A percentile compares a stretch with the other conserved stretches of the same genome.
Conservation (phyloP, 495 filamentous ascomycete genomes). For the Penicillium pulvis region DNA sequence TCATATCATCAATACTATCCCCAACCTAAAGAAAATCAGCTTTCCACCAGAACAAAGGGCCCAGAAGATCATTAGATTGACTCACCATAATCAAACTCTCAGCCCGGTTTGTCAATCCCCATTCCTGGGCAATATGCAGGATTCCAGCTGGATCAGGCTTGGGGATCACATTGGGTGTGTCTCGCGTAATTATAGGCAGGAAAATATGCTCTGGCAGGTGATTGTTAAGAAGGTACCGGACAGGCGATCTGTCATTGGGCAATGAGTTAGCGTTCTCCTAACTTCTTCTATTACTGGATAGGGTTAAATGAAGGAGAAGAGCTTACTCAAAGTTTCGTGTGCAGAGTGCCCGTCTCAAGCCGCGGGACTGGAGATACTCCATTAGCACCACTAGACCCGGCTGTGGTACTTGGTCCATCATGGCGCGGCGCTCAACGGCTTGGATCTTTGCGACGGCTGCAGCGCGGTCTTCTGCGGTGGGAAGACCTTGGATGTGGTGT, state of each 20-base stretch:
- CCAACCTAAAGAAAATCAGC: conserved; percentile 58
- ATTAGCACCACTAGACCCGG: conserved; percentile 75
- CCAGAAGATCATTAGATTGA: background rate
- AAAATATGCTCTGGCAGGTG: conserved; percentile 71
- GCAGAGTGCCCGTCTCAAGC: conserved; percentile 78
- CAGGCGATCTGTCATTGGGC: conserved; percentile 51
- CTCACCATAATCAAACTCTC: conserved; percentile 59
- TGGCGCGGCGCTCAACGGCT: conserved; percentile 75
- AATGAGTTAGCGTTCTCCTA: background rate
- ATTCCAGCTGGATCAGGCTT: conserved; percentile 92
- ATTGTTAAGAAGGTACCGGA: conserved; percentile 70
- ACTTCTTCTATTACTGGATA: background rate
- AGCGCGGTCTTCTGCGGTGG: conserved; percentile 56
- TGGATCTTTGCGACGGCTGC: conserved; percentile 71
- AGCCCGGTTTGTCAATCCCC: conserved; percentile 62
- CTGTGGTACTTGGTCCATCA: conserved; percentile 77
- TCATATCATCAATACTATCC: conserved; percentile 93
- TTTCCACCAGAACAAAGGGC: background rate
- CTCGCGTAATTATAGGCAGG: conserved; percentile 81
- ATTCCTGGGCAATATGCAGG: conserved; percentile 74
- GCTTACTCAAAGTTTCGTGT: conserved; percentile 88
- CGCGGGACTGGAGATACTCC: conserved; percentile 69
- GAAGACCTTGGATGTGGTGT: conserved; percentile 77
- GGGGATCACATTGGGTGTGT: conserved; percentile 65
- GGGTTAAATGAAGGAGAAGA: background rate